Evolutionary conservation across 2,329 filamentous ascomycete species (phyloP).

Genomic region (Aspergillus texensis): DNA sequence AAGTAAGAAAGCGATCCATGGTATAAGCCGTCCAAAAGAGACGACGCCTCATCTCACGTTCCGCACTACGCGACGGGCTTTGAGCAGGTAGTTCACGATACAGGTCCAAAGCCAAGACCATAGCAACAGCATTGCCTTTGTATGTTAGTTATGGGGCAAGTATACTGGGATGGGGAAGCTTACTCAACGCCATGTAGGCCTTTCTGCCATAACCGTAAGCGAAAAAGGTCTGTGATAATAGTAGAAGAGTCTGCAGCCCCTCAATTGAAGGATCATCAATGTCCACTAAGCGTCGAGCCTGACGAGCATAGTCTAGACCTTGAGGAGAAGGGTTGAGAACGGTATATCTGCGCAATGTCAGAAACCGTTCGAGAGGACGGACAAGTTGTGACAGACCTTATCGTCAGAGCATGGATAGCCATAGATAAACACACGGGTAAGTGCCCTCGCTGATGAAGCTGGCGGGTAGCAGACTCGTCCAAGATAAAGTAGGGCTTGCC

Average conservation of each 20-base stretch:
- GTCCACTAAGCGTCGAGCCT: conserved; percentile 71
- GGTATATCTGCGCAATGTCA: conserved; percentile 62
- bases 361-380: conserved; percentile 21
- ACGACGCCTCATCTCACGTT: conserved; percentile 76
- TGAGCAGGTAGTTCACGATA: conserved; percentile 73
- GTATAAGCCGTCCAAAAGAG: conserved; percentile 89
- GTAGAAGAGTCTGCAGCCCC: conserved; percentile 71
- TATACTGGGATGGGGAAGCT: background rate
- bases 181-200: conserved; percentile 83
- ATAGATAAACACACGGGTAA: conserved; percentile 56
- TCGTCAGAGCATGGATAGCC: conserved; percentile 61
- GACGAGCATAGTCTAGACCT: conserved; percentile 73
- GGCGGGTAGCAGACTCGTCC: conserved; percentile 74
- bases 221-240: conserved; percentile 75
- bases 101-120: conserved; percentile 79
- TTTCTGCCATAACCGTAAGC: conserved; percentile 80
- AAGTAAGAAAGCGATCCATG: conserved; percentile 80
- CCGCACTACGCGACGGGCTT: conserved; percentile 61
- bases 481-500: conserved; percentile 81
- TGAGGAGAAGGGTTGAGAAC: conserved; percentile 68
- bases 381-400: conserved; percentile 53
- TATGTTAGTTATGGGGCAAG: background rate
- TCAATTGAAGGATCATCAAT: conserved; percentile 81
- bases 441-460: conserved; percentile 70
- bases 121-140: conserved; percentile 73